These are phyloP conservation scores for Alternaria sp. DNA, from an alignment of 2,329 filamentous ascomycete species.

Conservation along the genomic window DNA sequence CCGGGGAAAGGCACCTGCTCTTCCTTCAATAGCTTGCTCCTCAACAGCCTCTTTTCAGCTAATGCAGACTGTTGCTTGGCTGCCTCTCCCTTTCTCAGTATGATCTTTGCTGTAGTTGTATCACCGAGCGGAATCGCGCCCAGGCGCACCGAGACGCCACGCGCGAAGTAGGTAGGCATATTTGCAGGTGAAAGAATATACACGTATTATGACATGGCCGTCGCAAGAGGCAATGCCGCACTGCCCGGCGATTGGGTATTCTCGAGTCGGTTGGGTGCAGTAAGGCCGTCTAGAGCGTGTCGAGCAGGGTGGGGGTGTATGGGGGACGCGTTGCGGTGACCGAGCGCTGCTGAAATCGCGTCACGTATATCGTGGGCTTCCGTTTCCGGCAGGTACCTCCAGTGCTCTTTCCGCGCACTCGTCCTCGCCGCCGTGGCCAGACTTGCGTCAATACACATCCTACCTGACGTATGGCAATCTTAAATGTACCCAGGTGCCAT, in stretches of 20 bases:
- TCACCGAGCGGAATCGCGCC: slow-evolving; percentile 32
- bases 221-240: background rate
- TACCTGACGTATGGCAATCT: background rate
- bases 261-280: background rate
- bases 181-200: background rate
- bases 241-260: background rate
- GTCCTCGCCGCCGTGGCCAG: background rate
- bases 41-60: slow-evolving; percentile 26
- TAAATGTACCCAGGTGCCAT: background rate
- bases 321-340: background rate
- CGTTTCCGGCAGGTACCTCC: slow-evolving; percentile 16
- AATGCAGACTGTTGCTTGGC: slow-evolving; percentile 28
- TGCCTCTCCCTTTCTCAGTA: slow-evolving; percentile 25
- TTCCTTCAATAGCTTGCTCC: slow-evolving; percentile 32
- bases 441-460: background rate
- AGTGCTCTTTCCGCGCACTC: slow-evolving; percentile 2
- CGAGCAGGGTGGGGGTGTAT: background rate
- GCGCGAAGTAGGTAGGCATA: slow-evolving; percentile 44
- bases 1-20: slow-evolving; percentile 32
- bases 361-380: slow-evolving; percentile 19
- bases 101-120: slow-evolving; percentile 32
- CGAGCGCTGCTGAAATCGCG: slow-evolving; percentile 14
- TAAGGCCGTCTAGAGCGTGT: background rate
- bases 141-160: slow-evolving; percentile 33
- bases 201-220: background rate